Conservation (phyloP, 176 grass and related monocot genomes). For the Rhynchospora pubera region DNA sequence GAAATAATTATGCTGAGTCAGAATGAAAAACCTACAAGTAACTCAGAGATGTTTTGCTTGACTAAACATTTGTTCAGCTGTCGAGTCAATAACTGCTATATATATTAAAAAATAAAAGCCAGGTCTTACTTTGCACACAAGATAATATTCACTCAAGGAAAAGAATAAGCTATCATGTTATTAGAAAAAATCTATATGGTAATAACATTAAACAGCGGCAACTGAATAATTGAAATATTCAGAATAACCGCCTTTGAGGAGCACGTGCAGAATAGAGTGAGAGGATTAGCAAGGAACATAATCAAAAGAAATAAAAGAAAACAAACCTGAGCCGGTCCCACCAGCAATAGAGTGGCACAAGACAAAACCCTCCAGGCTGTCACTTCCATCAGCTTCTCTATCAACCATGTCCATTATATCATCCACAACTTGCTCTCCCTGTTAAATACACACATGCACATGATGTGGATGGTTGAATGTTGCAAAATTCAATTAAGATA, state of each 20-base stretch:
- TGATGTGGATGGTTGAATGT: not conserved
- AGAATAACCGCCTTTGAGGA: not conserved
- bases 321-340: slow-evolving; percentile 94
- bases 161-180: not conserved
- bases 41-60: not conserved
- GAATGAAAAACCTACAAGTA: not conserved
- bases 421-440: slow-evolving; percentile 98
- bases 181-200: not conserved
- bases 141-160: not conserved
- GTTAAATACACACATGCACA: not conserved
- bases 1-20: not conserved
- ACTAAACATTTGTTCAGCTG: not conserved
- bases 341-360: slow-evolving; percentile 97
- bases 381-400: slow-evolving; percentile 99
- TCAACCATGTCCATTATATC: slow-evolving; percentile 99
- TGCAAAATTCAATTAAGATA: not conserved
- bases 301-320: not conserved
- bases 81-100: not conserved
- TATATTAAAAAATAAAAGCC: not conserved
- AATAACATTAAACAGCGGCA: not conserved
- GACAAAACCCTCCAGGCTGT: slow-evolving; percentile 96
- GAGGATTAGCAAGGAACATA: not conserved
- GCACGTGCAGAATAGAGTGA: not conserved
- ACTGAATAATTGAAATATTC: not conserved
- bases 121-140: not conserved